Evolutionary conservation across 805 yeast genomes (phyloP).

Genomic region (Sugiyamaella floridensis): DNA sequence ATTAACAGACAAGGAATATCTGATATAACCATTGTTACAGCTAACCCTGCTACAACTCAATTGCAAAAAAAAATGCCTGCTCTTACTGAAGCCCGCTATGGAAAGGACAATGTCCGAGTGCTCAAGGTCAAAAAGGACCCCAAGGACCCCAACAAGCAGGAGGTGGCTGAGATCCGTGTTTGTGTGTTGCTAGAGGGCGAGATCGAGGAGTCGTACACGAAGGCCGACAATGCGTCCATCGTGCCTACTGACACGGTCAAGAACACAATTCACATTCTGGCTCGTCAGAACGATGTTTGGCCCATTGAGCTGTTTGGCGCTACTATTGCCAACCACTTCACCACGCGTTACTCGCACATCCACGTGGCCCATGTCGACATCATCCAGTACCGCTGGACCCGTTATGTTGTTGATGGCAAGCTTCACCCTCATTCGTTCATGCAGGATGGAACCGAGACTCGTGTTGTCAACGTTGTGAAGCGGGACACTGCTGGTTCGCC

Average conservation of each 20-base stretch:
- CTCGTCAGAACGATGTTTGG: slow-evolving; percentile 77
- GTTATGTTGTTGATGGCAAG: slow-evolving; percentile 66
- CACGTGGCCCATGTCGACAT: slow-evolving; percentile 62
- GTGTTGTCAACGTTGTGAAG: slow-evolving; percentile 39
- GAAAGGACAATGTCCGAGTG: slow-evolving; percentile 89
- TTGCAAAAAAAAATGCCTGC: background rate
- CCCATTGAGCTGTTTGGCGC: slow-evolving; percentile 90
- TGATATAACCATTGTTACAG: too few species aligned
- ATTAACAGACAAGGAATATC: too few species aligned
- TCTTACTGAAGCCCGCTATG: slow-evolving; percentile 53
- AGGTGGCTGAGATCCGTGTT: slow-evolving; percentile 80
- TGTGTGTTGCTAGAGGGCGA: slow-evolving; percentile 67
- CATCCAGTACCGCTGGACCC: slow-evolving; percentile 72
- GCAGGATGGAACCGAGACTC: slow-evolving; percentile 78
- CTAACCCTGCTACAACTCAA: background rate
- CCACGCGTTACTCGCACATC: slow-evolving; percentile 69
- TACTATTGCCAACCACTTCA: slow-evolving; percentile 73
- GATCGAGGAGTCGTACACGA: slow-evolving; percentile 73
- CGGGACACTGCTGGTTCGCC: slow-evolving; percentile 31
- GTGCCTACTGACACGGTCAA: slow-evolving; percentile 94
- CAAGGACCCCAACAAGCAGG: slow-evolving; percentile 63
- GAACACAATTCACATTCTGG: slow-evolving; percentile 78
- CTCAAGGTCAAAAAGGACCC: slow-evolving; percentile 80
- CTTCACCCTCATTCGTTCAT: slow-evolving; percentile 77
- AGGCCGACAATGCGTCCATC: slow-evolving; percentile 81